Evolutionary conservation across 805 yeast genomes (phyloP), one percentile per base, ranked within the genome.

Genomic region (Spathaspora passalidarum): DNA sequence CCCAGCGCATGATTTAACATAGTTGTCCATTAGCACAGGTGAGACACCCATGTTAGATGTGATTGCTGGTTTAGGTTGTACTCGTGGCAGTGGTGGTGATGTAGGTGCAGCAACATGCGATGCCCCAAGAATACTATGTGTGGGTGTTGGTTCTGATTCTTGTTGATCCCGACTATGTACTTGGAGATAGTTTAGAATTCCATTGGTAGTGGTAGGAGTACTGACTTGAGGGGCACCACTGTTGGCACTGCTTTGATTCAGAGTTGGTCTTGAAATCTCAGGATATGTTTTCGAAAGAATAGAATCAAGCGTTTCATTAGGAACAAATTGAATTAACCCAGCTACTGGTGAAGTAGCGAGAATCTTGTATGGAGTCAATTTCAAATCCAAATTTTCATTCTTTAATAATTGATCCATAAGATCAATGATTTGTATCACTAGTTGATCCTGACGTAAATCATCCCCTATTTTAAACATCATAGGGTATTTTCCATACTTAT

Each of bases 401-500:
- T 86, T 81, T 43, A 94, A 67, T 38, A 94, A 76, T 60, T 82
- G 88, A 61, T 94, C 96, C 96, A 94, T 94, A 48, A 94, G 69
- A 46, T 84, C 79, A 47, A 94, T 88, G 50, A 94, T 88, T 63
- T 94, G 99, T 42, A 90, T 86, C n/a, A 94, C 96, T 52, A 94
- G 76, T 63, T 94, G 99, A 69, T 94, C 99, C 63, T 94, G 99
- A 49, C 98, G 74, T 42, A 94, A 72, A 61, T 94, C 99, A 52
- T 87, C 99, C 11, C 99, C 99, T 42, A 87, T 86, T 63, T 94
- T 94, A 68, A 89, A 92, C 86, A 94, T 92, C 32, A 94, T 68
- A 5, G 95, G 82, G 62, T 89, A 94, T 44, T 66, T 70, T 3
- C 74, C 74, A 44, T 69, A 59, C 42, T 62, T 62, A 38, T 54